Evolutionary conservation across 1,284 basidiomycete genomes (phyloP).

Genomic region (Earliella scabrosa): DNA sequence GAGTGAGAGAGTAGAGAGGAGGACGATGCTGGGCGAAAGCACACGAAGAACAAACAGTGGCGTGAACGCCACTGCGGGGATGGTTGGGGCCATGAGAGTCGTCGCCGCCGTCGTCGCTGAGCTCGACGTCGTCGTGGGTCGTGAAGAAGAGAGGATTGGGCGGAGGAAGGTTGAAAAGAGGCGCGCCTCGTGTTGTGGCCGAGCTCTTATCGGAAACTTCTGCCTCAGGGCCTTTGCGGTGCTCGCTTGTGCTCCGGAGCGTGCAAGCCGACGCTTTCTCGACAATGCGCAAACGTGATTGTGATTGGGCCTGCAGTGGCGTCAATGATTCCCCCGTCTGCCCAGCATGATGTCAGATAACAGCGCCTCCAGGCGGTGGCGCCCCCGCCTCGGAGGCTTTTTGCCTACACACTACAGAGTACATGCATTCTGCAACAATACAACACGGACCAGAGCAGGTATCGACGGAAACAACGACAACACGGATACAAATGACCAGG

Average conservation of each 20-base stretch:
- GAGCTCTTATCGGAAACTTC: conserved; percentile 30
- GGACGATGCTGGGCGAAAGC: conserved; percentile 64
- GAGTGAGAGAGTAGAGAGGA: conserved; percentile 64
- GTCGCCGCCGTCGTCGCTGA: conserved; percentile 35
- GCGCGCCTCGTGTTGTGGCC: conserved; percentile 28
- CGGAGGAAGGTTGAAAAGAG: conserved; percentile 19
- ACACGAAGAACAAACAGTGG: conserved; percentile 62
- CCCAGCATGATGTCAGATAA: conserved; percentile 24
- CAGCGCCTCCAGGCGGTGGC: conserved; percentile 1
- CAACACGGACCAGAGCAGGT: background rate
- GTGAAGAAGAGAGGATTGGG: conserved; percentile 29
- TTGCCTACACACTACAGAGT: background rate
- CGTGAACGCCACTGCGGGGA: conserved; percentile 21
- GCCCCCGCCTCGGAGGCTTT: background rate
- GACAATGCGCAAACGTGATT: background rate
- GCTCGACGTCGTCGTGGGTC: conserved; percentile 36
- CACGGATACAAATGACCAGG: too few species aligned
- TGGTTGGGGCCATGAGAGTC: conserved; percentile 22
- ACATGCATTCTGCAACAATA: background rate
- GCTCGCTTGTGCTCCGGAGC: conserved; percentile 22
- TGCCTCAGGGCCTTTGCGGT: conserved; percentile 18
- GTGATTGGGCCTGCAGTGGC: conserved; percentile 8
- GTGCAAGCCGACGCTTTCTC: conserved; percentile 12
- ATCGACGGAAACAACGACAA: background rate
- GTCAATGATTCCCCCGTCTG: conserved; percentile 5